phyloP scores from a whole-genome alignment of 2,329 filamentous ascomycete species.

The Sporothrix pallida region DNA sequence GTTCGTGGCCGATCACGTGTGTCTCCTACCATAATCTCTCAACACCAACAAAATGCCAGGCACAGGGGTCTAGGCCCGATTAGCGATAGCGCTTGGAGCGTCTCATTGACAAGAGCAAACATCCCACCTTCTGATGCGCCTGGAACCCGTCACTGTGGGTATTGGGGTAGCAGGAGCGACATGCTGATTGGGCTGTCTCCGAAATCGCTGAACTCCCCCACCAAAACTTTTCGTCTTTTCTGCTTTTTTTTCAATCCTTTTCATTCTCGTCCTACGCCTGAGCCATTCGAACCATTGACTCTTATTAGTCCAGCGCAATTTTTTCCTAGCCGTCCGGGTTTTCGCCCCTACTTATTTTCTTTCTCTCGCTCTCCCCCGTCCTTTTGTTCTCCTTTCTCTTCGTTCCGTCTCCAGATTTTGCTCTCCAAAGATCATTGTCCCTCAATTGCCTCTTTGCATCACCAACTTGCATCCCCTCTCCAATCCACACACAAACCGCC shows the following conservation, averaged over 20 bases:
- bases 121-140: conserved; percentile 20
- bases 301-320: conserved; percentile 32
- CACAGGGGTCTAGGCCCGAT: background rate
- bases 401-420: conserved; percentile 17
- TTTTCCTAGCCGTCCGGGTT: conserved; percentile 26
- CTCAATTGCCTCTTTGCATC: conserved; percentile 8
- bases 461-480: background rate
- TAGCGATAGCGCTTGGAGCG: background rate
- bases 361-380: conserved; percentile 38
- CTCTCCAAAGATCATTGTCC: conserved; percentile 20
- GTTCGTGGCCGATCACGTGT: background rate
- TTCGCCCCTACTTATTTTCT: conserved; percentile 42
- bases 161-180: conserved; percentile 9
- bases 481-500: conserved; percentile 16
- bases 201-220: conserved; percentile 31
- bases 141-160: conserved; percentile 20
- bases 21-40: background rate
- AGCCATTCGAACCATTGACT: background rate
- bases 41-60: no score
- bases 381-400: conserved; percentile 9
- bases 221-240: conserved; percentile 5
- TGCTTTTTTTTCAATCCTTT: conserved; percentile 13
- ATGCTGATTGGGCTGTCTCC: conserved; percentile 30
- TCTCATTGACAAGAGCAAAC: background rate
- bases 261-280: conserved; percentile 5